Base-by-base conservation (phyloP, 1,139 yeast species). In the Sugiyamaella xylanicola region DNA sequence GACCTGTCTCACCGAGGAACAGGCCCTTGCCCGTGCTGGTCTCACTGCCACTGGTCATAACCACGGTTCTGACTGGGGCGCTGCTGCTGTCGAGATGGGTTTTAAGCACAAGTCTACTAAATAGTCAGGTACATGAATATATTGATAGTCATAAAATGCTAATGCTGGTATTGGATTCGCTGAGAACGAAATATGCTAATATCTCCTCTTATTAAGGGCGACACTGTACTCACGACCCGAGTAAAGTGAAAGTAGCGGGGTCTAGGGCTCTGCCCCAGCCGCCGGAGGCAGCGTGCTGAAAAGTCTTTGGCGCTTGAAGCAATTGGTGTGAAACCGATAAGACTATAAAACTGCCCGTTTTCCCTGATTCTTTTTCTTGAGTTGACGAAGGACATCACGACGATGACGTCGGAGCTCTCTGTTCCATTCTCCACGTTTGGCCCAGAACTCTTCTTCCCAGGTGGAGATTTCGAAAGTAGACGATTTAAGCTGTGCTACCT, bases 51-150 rank as follows among this genome's bases (percentile, higher is more conserved):
- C 85, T 49, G 79, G 77, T 25, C 99, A 93, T 74, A 93, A 93
- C 76, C 99, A 93, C 69, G 99, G 99, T 61, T 90, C 83, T 68
- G 98, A 93, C 73, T 93, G 98, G 98, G 99, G 96, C 65, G 93
- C 95, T 46, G 97, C 97, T 58, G 98, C 98, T n/a, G 96, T 93
- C 39, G 99, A 93, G 76, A 92, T 91, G 98, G 85, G 69, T 22
- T 48, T 51, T 56, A 71, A 70, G 61, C 52, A 47, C 44, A 55
- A 47, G 41, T 22, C 21, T 16, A 27, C 52, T 41, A 48, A 51
- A 51, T 35, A 32, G 25, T 11, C 44, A 32, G 39, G 13, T 36
- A 44, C 13, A 17, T 43, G 36, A 51, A 29, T 29, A 42, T 17
- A 35, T 25, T 35, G 43, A 35, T n/a, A n/a, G n/a, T 22, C 35